phyloP scores from a whole-genome alignment of 1,139 yeast species.

The Schizosaccharomyces versatilis region DNA sequence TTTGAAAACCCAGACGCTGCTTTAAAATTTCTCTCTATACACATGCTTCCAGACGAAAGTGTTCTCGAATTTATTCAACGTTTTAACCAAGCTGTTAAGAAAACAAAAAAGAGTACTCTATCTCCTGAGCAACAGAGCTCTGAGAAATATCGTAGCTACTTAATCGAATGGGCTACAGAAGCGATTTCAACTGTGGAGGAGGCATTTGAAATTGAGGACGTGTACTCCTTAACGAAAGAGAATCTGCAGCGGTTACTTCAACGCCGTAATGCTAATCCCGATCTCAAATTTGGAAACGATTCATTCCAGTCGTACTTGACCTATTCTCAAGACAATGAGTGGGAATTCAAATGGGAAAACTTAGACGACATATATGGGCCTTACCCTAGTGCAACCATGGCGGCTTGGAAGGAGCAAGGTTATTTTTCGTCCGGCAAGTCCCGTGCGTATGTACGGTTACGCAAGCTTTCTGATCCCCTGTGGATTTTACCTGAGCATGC shows the following conservation, averaged over 20 bases:
- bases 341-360: conserved; percentile 45
- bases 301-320: background rate
- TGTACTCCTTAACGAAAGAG: conserved; percentile 16
- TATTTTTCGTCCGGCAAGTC: conserved; percentile 26
- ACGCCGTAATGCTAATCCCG: background rate
- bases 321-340: conserved; percentile 14
- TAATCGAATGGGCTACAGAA: conserved; percentile 6
- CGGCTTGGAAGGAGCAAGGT: conserved; percentile 31
- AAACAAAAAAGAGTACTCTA: background rate
- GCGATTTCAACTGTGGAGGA: conserved; percentile 7
- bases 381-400: conserved; percentile 32
- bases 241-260: background rate
- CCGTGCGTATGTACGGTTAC: background rate
- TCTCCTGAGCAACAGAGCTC: background rate
- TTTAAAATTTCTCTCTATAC: conserved; percentile 20
- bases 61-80: conserved; percentile 40
- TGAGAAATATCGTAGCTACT: conserved; percentile 6
- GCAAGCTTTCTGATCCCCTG: too few species aligned
- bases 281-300: background rate
- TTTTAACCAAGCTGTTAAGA: background rate
- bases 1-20: background rate
- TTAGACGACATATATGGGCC: conserved; percentile 37
- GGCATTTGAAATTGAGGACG: conserved; percentile 15
- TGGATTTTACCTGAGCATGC: too few species aligned
- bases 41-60: conserved; percentile 39